Conservation (phyloP, 768 basidiomycete species). For the Cystofilobasidium macerans region DNA sequence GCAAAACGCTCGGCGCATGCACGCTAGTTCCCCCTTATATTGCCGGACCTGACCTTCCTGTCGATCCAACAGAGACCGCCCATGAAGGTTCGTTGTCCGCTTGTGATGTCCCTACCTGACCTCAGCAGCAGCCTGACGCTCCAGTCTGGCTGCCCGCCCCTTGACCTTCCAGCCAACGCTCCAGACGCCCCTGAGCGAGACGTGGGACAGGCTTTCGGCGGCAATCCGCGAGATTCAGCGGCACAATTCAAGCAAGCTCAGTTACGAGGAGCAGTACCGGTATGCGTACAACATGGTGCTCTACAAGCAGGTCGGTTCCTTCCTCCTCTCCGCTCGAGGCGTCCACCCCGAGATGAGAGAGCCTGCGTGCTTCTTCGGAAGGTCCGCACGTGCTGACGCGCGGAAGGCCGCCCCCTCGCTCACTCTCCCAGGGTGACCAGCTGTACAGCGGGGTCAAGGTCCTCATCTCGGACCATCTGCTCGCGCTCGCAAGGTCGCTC, state of each 20-base stretch:
- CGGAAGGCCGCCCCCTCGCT: too few relatives aligned
- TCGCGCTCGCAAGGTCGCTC: slow-evolving; percentile 59
- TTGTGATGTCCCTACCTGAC: too few relatives aligned
- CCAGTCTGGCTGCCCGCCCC: too few relatives aligned
- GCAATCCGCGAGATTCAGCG: slow-evolving; percentile 93
- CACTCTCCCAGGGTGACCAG: slow-evolving; percentile 53
- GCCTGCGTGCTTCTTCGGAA: too few relatives aligned
- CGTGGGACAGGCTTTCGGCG: slow-evolving; percentile 43
- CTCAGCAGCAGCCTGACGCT: too few relatives aligned
- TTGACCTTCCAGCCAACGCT: neutral
- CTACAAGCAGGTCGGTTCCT: slow-evolving; percentile 44
- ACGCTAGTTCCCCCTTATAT: neutral
- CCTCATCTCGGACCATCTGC: slow-evolving; percentile 72
- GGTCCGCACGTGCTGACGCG: neutral
- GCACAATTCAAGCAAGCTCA: slow-evolving; percentile 78
- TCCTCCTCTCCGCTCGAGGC: neutral
- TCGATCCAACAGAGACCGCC: slow-evolving; percentile 2
- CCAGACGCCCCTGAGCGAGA: slow-evolving; percentile 5
- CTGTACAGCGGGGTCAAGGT: slow-evolving; percentile 74
- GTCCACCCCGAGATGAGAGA: neutral
- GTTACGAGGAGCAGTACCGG: slow-evolving; percentile 86
- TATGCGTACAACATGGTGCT: slow-evolving; percentile 92
- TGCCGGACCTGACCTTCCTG: neutral
- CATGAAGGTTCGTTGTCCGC: neutral
- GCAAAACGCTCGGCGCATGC: too few relatives aligned